These are phyloP conservation scores for Phytophthora chlamydospora DNA, from an alignment of 352 stramenopile species.

Conservation along the genomic window DNA sequence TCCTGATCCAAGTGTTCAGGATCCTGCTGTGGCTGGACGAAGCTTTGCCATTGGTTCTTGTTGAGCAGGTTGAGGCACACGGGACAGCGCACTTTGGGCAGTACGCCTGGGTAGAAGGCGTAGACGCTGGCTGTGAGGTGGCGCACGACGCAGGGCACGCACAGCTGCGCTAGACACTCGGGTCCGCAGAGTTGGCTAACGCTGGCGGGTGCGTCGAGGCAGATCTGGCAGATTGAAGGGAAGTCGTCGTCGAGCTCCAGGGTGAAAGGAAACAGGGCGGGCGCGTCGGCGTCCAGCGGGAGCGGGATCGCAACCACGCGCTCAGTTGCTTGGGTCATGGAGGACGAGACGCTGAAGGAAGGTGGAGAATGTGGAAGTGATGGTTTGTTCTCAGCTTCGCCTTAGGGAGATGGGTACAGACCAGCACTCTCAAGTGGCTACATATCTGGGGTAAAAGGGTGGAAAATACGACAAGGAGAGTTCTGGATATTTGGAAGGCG, in stretches of 20 bases:
- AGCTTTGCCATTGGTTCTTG: constrained; percentile 53
- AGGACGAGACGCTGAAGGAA: background rate
- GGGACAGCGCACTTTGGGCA: constrained; percentile 75
- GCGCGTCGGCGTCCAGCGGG: constrained; percentile 11
- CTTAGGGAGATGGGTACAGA: constrained; percentile 5
- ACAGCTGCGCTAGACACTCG: constrained; percentile 50
- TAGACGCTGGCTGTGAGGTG: constrained; percentile 60
- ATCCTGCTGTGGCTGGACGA: constrained; percentile 28
- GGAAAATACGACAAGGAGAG: no score
- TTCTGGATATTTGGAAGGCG: no score
- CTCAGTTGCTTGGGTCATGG: constrained; percentile 1
- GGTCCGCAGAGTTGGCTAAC: constrained; percentile 49
- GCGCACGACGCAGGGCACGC: constrained; percentile 52
- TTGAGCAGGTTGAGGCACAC: constrained; percentile 60
- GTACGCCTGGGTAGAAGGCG: constrained; percentile 61
- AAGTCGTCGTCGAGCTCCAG: constrained; percentile 22
- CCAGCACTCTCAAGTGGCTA: background rate
- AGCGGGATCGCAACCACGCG: constrained; percentile 7
- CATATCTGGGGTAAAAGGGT: no score
- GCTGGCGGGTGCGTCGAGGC: constrained; percentile 51
- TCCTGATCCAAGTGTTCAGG: background rate
- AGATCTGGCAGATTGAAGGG: constrained; percentile 62
- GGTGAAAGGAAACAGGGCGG: background rate
- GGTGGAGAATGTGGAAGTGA: background rate
- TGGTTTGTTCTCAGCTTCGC: background rate